Evolutionary conservation across 2,329 filamentous ascomycete genomes (phyloP), one percentile per base, ranked within the genome.

Genomic region (Scytalidium lignicola): DNA sequence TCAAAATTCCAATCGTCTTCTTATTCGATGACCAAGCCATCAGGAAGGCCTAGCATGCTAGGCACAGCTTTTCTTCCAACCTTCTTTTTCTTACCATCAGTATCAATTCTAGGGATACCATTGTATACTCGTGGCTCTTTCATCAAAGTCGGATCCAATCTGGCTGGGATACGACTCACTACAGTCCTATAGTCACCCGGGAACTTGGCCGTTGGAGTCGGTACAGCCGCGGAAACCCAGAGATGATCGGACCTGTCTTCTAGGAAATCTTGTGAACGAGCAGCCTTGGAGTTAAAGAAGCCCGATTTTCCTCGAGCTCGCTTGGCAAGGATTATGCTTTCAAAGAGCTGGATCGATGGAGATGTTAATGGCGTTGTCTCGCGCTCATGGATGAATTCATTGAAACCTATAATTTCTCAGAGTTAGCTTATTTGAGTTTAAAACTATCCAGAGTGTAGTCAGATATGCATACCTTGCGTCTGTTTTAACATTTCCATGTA

Each of bases 91-190:
- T 62, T 58, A 18, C 59, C 44, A n/a, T 60, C 44, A n/a, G 15
- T 13, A 48, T 66, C 64, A 17, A 77, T 74, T 28, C 80, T 72
- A 20, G 90, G 90, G n/a, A 90, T 83, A 29, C 91, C 91, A 65
- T 95, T 90, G 37, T 96, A 92, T 54, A 88, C 83, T 50, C 91
- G 80, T 23, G 91, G 91, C 68, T 96, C 91, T 65, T 90, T 89
- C 90, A 97, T 96, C 43, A 96, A 74, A 13, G 83, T 80, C 3
- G 85, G 79, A 61, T 99, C 93, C 9, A 99, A 77, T 62, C 88
- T 91, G 7, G 88, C 83, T 4, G 93, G 93, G 32, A 88, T 83
- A 57, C 82, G 71, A 12, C 81, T 82, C 47, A 82, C 73, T 13
- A 82, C 73, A 26, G 74, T 68, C 51, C 76, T 74, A 67, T 86